phyloP scores from a whole-genome alignment of 768 basidiomycete species.

The Tephrocybe sp. region DNA sequence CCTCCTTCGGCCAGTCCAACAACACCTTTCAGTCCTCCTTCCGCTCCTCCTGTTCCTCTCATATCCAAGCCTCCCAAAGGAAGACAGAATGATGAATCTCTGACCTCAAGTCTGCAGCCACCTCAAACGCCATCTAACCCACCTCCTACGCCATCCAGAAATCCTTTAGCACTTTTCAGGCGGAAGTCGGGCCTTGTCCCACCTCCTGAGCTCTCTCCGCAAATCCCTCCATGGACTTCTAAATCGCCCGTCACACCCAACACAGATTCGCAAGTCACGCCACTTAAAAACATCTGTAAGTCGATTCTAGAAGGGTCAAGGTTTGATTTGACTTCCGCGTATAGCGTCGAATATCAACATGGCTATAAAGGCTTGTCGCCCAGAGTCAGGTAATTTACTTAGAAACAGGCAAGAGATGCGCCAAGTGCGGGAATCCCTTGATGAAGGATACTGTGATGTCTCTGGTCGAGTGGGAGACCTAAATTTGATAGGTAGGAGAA shows the following conservation, averaged over 20 bases:
- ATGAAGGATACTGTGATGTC: constrained; percentile 82
- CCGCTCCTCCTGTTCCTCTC: constrained; percentile 8
- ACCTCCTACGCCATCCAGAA: constrained; percentile 10
- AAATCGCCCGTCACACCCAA: constrained; percentile 13
- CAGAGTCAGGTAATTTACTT: constrained; percentile 61
- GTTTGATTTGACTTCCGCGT: constrained; percentile 13
- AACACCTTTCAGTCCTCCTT: constrained; percentile 11
- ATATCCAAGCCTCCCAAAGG: constrained; percentile 7
- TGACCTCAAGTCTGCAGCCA: neutral
- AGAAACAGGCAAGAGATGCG: constrained; percentile 68
- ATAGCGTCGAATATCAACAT: constrained; percentile 63
- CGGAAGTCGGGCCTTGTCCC: constrained; percentile 8
- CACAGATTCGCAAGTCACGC: constrained; percentile 28
- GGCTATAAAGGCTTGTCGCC: constrained; percentile 70
- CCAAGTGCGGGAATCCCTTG: constrained; percentile 67
- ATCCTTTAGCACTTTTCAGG: constrained; percentile 7
- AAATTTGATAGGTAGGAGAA: constrained; percentile 51
- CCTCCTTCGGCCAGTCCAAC: neutral
- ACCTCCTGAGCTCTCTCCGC: constrained; percentile 13
- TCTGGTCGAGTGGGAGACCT: constrained; percentile 64
- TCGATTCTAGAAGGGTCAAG: neutral
- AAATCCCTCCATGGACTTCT: constrained; percentile 10
- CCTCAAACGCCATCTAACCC: constrained; percentile 9
- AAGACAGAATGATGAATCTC: constrained; percentile 5
- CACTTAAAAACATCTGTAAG: constrained; percentile 43